A percentile compares a stretch with the other conserved stretches of the same genome.
phyloP scores from a whole-genome alignment of 1,284 basidiomycete genomes.

The Puccinia novopanici region DNA sequence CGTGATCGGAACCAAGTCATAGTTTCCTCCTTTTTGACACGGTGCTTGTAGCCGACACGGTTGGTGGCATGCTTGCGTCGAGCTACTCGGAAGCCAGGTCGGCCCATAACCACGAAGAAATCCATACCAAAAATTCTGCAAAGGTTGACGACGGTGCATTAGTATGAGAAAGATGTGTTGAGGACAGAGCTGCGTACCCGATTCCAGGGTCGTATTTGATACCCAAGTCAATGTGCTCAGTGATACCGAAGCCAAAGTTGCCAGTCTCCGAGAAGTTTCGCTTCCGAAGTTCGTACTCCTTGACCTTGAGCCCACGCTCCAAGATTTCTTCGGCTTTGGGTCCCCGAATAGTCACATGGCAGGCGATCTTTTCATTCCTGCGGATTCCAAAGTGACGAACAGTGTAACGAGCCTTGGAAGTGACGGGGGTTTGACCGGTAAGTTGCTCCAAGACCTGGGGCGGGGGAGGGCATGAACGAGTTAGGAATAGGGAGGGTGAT shows the following conservation, averaged over 20 bases:
- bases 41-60: constrained; percentile 80
- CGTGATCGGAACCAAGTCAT: constrained; percentile 51
- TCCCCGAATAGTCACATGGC: constrained; percentile 98
- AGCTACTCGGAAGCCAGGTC: constrained; percentile 89
- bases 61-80: constrained; percentile 86
- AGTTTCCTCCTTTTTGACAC: constrained; percentile 49
- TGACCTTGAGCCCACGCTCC: constrained; percentile 98
- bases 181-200: constrained; percentile 62
- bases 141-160: not conserved
- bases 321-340: constrained; percentile 99
- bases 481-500: not conserved
- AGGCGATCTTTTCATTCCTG: constrained; percentile 99
- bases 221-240: constrained; percentile 98
- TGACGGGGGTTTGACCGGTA: constrained; percentile 98
- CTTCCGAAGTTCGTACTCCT: constrained; percentile 92
- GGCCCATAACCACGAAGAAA: constrained; percentile 88
- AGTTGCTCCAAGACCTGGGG: constrained; percentile 78
- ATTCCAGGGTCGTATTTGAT: constrained; percentile 96
- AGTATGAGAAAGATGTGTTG: not conserved
- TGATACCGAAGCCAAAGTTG: constrained; percentile 97
- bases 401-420: constrained; percentile 99
- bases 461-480: not conserved
- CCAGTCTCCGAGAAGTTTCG: constrained; percentile 96
- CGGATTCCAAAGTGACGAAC: constrained; percentile 99
- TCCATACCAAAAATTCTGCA: constrained; percentile 52